These are phyloP conservation scores for Cystofilobasidium capitatum DNA, from an alignment of 768 basidiomycete species.

Conservation along the genomic window DNA sequence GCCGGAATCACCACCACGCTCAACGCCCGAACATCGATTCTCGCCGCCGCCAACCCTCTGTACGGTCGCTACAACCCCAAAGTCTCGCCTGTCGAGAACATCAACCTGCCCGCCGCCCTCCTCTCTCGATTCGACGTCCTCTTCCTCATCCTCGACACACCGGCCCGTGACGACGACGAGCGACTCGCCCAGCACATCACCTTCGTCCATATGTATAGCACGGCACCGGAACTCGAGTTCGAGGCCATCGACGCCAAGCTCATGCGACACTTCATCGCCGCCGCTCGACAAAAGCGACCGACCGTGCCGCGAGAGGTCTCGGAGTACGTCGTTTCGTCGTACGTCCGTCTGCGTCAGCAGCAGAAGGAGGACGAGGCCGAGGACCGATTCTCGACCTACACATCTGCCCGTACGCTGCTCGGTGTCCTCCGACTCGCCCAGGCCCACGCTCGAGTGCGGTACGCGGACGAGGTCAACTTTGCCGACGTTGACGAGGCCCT, in stretches of 20 bases:
- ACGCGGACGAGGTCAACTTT: constrained; percentile 65
- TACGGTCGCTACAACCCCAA: constrained; percentile 98
- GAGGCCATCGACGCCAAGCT: constrained; percentile 76
- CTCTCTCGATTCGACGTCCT: constrained; percentile 92
- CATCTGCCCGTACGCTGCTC: constrained; percentile 88
- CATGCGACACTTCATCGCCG: constrained; percentile 93
- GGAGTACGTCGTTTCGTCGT: constrained; percentile 85
- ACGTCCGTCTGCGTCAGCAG: constrained; percentile 86
- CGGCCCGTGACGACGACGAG: constrained; percentile 88
- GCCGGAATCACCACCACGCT: constrained; percentile 97
- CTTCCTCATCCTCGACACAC: constrained; percentile 94
- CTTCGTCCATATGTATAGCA: constrained; percentile 92
- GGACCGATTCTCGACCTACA: constrained; percentile 85
- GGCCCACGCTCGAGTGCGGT: constrained; percentile 83
- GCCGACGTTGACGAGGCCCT: constrained; percentile 93
- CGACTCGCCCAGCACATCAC: constrained; percentile 94
- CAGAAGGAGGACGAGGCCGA: constrained; percentile 82
- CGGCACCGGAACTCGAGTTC: constrained; percentile 71
- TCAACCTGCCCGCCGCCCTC: constrained; percentile 94
- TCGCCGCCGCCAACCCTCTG: constrained; percentile 94
- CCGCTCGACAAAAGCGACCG: constrained; percentile 77
- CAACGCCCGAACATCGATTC: constrained; percentile 92
- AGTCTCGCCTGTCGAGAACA: constrained; percentile 95
- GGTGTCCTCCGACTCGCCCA: constrained; percentile 90
- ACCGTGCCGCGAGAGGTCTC: constrained; percentile 82